Evolutionary conservation across 495 filamentous ascomycete species (phyloP), one percentile per base, ranked within the genome.

Genomic region (Parmelia sp.): DNA sequence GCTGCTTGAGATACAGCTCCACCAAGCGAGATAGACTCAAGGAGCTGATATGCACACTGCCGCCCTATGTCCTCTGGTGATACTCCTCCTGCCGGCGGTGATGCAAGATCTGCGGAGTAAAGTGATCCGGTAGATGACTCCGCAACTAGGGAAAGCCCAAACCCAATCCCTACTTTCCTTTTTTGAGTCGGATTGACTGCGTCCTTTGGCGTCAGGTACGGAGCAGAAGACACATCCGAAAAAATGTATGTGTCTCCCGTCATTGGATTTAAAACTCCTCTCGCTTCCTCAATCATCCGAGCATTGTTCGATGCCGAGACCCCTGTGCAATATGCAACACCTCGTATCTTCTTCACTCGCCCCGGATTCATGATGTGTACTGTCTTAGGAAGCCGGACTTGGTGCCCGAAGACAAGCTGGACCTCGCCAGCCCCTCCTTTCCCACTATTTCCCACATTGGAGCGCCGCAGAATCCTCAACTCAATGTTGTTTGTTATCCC

Each of bases 311-410:
- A 90, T 0, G 86, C 93, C 12, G 88, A 86, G 1, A 97, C 90
- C 33, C 94, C 94, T 5, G 89, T 90, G 33, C 88, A 88, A 74
- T 97, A 97, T 27, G 93, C 93, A 3, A 97, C 92, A 57, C 94
- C 94, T 61, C 95, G 84, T 60, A 99, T 86, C 68, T 86, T 82
- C 80, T 93, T 94, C 64, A 99, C 88, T 60, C 90, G 78, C 5
- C 94, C 94, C 0, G 91, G 82, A 71, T 93, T 91, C 70, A 97
- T 82, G 53, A 86, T 65, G 73, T 99, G 94, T 72, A 99, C 79
- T 53, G 95, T 97, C 78, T 94, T 96, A 19, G 95, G 92, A 47
- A 97, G 78, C 45, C 93, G 86, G 14, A 97, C 84, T 76, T 99
- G 94, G 68, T 91, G 90, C 21, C 86, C 91, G 72, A 99, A 97